Percentiles rank a stretch among this genome's conserved stretches.
Evolutionary conservation across 768 basidiomycete genomes (phyloP).

Genomic region (Russula brevipes): DNA sequence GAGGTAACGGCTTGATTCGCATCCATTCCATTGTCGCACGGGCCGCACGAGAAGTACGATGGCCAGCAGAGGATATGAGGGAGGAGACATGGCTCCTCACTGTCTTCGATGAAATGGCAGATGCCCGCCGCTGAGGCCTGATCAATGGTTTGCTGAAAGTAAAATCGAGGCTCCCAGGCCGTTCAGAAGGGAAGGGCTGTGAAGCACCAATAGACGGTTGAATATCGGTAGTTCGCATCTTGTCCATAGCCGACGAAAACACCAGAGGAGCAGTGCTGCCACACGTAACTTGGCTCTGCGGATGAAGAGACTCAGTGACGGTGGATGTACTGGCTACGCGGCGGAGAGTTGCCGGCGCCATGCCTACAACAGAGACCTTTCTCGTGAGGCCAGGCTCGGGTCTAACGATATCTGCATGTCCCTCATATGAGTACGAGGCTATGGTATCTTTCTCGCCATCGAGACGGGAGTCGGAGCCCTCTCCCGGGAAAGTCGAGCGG

Average conservation of each 20-base stretch:
- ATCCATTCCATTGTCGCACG: conserved; percentile 34
- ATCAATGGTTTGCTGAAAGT: neutral
- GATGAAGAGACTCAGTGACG: neutral
- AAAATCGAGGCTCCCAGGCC: neutral
- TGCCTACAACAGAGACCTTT: conserved; percentile 32
- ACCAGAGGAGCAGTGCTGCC: conserved; percentile 14
- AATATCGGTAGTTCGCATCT: neutral
- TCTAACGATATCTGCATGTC: neutral
- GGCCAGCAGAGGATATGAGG: conserved; percentile 39
- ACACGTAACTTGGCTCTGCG: conserved; percentile 8
- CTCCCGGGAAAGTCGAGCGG: neutral
- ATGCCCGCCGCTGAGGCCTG: conserved; percentile 32
- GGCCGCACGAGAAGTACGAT: conserved; percentile 15
- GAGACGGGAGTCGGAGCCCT: neutral
- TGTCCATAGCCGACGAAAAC: neutral
- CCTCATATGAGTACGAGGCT: conserved; percentile 17
- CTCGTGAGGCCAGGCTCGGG: conserved; percentile 24
- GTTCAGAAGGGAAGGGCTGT: conserved; percentile 1
- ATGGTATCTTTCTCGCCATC: conserved; percentile 12
- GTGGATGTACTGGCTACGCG: conserved; percentile 20
- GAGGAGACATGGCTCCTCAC: conserved; percentile 46
- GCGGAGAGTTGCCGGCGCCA: conserved; percentile 34
- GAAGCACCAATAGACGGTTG: neutral
- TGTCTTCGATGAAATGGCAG: conserved; percentile 38
- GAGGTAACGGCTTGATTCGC: conserved; percentile 52